These are phyloP conservation scores for Thelephora ganbajun DNA, from an alignment of 768 basidiomycete genomes.

Conservation along the genomic window DNA sequence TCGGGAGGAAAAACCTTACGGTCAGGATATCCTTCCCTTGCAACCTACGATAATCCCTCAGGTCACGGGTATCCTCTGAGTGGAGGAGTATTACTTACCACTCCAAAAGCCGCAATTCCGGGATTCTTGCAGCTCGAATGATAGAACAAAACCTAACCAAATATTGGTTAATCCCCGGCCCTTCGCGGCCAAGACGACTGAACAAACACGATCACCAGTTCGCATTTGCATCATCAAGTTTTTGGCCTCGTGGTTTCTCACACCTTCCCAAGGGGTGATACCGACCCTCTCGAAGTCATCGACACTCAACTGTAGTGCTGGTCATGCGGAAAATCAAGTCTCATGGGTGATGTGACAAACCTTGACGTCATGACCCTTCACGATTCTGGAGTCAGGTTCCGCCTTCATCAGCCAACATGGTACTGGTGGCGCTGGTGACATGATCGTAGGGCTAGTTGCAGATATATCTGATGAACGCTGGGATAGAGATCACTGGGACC, in stretches of 20 bases:
- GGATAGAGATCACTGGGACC: too few species aligned
- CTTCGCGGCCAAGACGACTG: not conserved
- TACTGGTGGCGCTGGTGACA: too few species aligned
- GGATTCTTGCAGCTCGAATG: constrained; percentile 80
- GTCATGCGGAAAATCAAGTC: not conserved
- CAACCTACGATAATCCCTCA: constrained; percentile 30
- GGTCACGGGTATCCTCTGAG: not conserved
- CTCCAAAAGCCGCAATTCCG: constrained; percentile 72
- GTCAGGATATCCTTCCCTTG: constrained; percentile 82
- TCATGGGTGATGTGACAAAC: constrained; percentile 17
- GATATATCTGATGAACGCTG: too few species aligned
- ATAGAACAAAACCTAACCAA: constrained; percentile 61
- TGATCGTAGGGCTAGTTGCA: too few species aligned
- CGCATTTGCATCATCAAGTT: constrained; percentile 79
- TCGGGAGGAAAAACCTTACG: constrained; percentile 31
- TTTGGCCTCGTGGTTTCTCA: constrained; percentile 69
- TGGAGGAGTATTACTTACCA: constrained; percentile 29
- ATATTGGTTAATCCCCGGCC: not conserved
- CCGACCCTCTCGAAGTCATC: constrained; percentile 67
- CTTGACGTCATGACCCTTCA: constrained; percentile 83
- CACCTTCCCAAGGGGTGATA: constrained; percentile 79
- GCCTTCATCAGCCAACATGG: constrained; percentile 69
- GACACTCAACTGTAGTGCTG: constrained; percentile 51
- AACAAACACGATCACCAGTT: constrained; percentile 52
- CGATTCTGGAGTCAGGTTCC: constrained; percentile 71